phyloP scores from a whole-genome alignment of 129 eudicot species.

The Lactuca sativa region DNA sequence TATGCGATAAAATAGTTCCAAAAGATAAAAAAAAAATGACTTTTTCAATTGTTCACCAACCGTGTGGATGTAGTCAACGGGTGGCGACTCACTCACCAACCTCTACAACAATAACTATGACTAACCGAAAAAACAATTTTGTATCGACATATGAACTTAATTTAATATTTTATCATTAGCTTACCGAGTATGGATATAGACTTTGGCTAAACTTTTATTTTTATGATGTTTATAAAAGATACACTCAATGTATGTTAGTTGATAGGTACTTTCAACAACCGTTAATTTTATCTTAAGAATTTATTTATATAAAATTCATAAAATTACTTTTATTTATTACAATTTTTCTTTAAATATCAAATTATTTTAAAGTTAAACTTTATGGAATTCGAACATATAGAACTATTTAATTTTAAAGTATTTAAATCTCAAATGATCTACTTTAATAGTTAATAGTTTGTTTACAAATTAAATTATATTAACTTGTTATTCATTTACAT shows the following conservation, averaged over 20 bases:
- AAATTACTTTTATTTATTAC: background rate
- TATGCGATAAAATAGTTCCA: background rate
- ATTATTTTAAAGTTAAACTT: too few relatives aligned
- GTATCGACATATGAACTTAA: too few relatives aligned
- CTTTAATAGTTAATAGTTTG: too few relatives aligned
- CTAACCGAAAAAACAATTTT: background rate
- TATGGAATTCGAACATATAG: too few relatives aligned
- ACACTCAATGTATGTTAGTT: background rate
- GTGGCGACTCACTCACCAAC: conserved; percentile 25
- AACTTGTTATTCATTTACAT: background rate
- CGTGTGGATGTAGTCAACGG: conserved; percentile 5
- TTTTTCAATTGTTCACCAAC: conserved; percentile 8
- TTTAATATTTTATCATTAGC: too few relatives aligned
- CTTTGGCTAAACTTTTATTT: background rate
- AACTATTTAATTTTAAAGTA: too few relatives aligned
- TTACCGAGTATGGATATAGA: too few relatives aligned
- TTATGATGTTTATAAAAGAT: background rate
- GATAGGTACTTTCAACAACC: background rate
- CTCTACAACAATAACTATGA: conserved; percentile 6
- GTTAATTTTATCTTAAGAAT: background rate
- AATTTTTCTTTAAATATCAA: too few relatives aligned
- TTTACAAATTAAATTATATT: background rate
- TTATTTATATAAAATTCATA: background rate
- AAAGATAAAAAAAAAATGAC: too few relatives aligned
- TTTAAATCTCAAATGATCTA: too few relatives aligned